Evolutionary conservation across 331 rosid species (phyloP).

Genomic region (Malus hybrid): DNA sequence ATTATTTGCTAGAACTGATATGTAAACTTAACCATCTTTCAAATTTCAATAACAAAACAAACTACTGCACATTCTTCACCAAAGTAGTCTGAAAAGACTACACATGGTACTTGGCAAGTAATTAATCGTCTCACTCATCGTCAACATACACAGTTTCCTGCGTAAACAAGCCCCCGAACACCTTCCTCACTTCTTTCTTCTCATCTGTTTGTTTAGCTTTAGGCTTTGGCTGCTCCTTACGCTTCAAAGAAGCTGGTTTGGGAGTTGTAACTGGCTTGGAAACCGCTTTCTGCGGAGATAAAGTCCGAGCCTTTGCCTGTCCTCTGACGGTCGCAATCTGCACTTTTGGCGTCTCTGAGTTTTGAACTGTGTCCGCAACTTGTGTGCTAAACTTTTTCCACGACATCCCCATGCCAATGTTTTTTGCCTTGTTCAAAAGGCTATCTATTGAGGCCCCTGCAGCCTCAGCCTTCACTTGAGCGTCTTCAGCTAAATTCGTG

Average conservation of each 20-base stretch:
- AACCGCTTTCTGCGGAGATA: constrained; percentile 45
- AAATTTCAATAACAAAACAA: neutral
- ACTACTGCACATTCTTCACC: neutral
- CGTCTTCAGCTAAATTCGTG: constrained; percentile 43
- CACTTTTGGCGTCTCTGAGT: constrained; percentile 43
- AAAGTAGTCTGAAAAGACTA: neutral
- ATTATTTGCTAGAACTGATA: neutral
- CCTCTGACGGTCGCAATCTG: constrained; percentile 84
- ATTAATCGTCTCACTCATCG: constrained; percentile 46
- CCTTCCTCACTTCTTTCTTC: constrained; percentile 64
- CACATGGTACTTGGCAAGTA: neutral
- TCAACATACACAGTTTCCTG: constrained; percentile 91
- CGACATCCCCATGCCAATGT: constrained; percentile 53
- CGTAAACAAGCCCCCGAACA: constrained; percentile 82
- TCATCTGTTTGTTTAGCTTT: constrained; percentile 24
- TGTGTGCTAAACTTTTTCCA: constrained; percentile 73
- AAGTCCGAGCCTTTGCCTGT: constrained; percentile 73
- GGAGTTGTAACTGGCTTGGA: constrained; percentile 31
- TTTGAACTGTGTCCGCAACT: constrained; percentile 38
- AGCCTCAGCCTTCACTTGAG: constrained; percentile 48
- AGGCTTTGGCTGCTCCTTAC: constrained; percentile 32
- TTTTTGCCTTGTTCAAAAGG: constrained; percentile 66
- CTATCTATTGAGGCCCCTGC: constrained; percentile 46
- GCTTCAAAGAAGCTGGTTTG: constrained; percentile 13
- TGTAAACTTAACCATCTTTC: neutral